Conservation (phyloP, 1,139 yeast species). For the Protomyces lactucae-debilis region DNA sequence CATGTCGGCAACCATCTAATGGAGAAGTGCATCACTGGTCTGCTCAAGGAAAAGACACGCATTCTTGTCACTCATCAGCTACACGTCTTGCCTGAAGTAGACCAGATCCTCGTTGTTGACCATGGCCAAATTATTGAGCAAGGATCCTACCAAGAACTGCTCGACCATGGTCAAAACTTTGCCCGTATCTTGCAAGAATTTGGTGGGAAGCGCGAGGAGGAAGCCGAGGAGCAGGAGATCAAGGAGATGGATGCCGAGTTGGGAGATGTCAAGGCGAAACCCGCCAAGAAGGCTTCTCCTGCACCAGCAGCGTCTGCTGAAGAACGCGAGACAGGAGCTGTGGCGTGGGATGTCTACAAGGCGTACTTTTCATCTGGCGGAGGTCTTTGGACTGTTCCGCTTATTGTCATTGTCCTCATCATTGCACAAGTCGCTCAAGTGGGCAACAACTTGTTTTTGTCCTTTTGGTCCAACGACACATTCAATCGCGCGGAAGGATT, state of each 20-base stretch:
- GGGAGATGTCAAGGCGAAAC: constrained; percentile 13
- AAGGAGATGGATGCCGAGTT: constrained; percentile 27
- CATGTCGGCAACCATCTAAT: constrained; percentile 80
- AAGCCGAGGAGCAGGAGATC: constrained; percentile 36
- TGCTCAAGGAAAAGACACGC: constrained; percentile 58
- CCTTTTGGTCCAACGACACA: constrained; percentile 69
- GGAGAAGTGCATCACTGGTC: constrained; percentile 61
- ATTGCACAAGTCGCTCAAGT: constrained; percentile 56
- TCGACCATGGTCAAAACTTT: constrained; percentile 47
- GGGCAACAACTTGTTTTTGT: constrained; percentile 71
- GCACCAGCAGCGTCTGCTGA: constrained; percentile 41
- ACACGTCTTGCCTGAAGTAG: constrained; percentile 63
- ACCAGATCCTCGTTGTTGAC: constrained; percentile 61
- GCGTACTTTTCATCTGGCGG: constrained; percentile 57
- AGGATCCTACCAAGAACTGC: constrained; percentile 57
- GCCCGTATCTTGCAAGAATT: constrained; percentile 47
- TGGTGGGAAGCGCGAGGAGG: constrained; percentile 41
- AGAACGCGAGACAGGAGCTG: constrained; percentile 49
- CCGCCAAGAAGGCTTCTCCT: constrained; percentile 28
- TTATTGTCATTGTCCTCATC: constrained; percentile 43
- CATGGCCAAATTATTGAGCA: constrained; percentile 54
- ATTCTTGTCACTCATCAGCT: constrained; percentile 81
- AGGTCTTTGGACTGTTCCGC: constrained; percentile 47
- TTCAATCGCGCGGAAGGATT: constrained; percentile 50
- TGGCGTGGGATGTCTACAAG: constrained; percentile 47